Evolutionary conservation across 1,284 basidiomycete genomes (phyloP), one percentile per base, ranked within the genome.

Genomic region (Microbotryum lychnidis-dioicae): DNA sequence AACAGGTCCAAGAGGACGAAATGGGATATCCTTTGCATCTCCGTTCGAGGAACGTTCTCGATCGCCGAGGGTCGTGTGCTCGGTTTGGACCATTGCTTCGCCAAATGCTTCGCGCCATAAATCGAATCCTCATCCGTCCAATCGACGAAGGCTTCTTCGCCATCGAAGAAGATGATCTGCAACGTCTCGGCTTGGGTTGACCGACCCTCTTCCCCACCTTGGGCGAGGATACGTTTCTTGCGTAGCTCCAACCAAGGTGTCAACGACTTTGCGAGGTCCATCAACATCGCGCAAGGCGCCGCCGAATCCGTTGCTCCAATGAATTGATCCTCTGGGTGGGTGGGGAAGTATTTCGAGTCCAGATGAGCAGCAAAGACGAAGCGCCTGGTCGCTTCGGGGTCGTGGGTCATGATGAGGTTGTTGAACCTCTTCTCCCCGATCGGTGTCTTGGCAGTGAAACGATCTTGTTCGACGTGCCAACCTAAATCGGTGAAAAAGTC

Each of bases 291-390:
- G 70, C 93, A 96, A 1, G 96, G 87, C 27, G 90, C 91, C 1
- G 96, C 96, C 8, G 91, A 97, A 75, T 99, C 96, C 6, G 92
- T 98, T 10, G 96, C 96, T 29, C 96, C 96, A 69, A 99, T 79
- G 74, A 99, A 99, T 88, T 90, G 84, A 70, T 87, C 86, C 42
- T 82, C 76, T 1, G 88, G 87, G 66, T 80, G 85, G 2, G 75
- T 76, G 0, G 83, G 77, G 70, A 89, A 94, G 77, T 84, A 96
- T 77, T 98, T 98, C 76, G 87, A 91, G 76, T 99, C 96, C 71
- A 89, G 92, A 75, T 99, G 96, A 6, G 94, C 96, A 3, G 93
- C 81, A 9, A 99, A 75, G n/a, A 94, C 80, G 29, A 99, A 80
- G 69, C 87, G 85, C 48, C 87, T 77, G 1, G 87, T 78, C 0